Conservation (phyloP, 1,139 yeast genomes). For the Saccharomyces hybrid region DNA sequence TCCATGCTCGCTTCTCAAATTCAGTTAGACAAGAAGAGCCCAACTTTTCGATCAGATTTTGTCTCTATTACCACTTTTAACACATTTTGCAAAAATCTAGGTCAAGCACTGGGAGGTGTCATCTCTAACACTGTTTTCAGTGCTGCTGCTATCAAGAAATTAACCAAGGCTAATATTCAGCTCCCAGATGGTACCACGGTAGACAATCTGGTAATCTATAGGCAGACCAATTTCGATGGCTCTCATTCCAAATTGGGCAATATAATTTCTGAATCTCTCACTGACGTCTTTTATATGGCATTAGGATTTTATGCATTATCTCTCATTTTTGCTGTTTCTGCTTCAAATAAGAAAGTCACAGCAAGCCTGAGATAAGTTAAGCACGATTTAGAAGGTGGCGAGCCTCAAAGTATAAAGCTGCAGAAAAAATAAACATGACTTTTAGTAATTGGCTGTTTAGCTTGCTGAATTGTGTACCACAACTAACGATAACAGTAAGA, state of each 20-base stretch:
- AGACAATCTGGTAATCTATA: neutral
- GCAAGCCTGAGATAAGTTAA: neutral
- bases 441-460: neutral
- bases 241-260: neutral
- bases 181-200: slow-evolving; percentile 1
- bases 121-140: slow-evolving; percentile 13
- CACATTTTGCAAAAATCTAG: slow-evolving; percentile 4
- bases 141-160: neutral
- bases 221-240: neutral
- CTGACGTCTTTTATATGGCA: slow-evolving; percentile 1
- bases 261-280: neutral
- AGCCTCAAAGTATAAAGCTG: neutral
- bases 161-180: neutral
- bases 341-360: neutral
- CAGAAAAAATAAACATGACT: neutral
- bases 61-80: slow-evolving; percentile 17
- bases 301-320: neutral
- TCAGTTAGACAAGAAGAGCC: slow-evolving; percentile 15
- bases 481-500: neutral
- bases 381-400: neutral
- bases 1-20: slow-evolving; percentile 47
- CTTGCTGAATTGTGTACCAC: neutral
- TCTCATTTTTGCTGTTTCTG: neutral
- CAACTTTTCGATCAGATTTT: slow-evolving; percentile 14
- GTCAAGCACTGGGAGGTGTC: slow-evolving; percentile 13